Evolutionary conservation across 768 basidiomycete genomes (phyloP).

Genomic region (Suillus plorans): DNA sequence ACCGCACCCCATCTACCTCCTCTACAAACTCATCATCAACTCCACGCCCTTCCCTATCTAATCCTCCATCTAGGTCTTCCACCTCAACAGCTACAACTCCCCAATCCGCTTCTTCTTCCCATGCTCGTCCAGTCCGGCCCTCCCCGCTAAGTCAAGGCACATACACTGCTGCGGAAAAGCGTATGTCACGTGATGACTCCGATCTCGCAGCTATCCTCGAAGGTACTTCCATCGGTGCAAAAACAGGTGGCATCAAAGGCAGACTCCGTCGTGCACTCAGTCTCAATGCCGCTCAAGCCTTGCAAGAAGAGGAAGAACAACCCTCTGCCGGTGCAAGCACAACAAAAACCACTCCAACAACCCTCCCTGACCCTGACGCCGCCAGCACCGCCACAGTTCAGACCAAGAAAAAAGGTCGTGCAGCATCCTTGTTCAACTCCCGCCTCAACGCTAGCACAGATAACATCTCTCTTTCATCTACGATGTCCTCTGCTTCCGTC

Average conservation of each 20-base stretch:
- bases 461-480: constrained; percentile 93
- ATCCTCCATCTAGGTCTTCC: constrained; percentile 28
- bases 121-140: constrained; percentile 31
- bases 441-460: constrained; percentile 87
- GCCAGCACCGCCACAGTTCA: constrained; percentile 41
- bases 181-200: constrained; percentile 77
- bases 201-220: constrained; percentile 59
- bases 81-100: constrained; percentile 16
- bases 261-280: constrained; percentile 73
- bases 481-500: constrained; percentile 91
- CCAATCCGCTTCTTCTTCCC: constrained; percentile 20
- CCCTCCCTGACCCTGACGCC: constrained; percentile 24
- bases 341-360: constrained; percentile 22
- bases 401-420: constrained; percentile 71
- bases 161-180: constrained; percentile 63
- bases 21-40: constrained; percentile 20
- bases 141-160: constrained; percentile 38
- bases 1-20: constrained; percentile 32
- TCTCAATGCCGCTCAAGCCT: constrained; percentile 55
- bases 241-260: constrained; percentile 74
- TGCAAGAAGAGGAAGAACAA: constrained; percentile 52
- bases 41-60: constrained; percentile 27
- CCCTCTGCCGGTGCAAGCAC: constrained; percentile 28
- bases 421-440: constrained; percentile 81
- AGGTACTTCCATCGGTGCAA: constrained; percentile 44